These are phyloP conservation scores for Solanum hybrid DNA, from an alignment of 305 asterid species.

Conservation along the genomic window DNA sequence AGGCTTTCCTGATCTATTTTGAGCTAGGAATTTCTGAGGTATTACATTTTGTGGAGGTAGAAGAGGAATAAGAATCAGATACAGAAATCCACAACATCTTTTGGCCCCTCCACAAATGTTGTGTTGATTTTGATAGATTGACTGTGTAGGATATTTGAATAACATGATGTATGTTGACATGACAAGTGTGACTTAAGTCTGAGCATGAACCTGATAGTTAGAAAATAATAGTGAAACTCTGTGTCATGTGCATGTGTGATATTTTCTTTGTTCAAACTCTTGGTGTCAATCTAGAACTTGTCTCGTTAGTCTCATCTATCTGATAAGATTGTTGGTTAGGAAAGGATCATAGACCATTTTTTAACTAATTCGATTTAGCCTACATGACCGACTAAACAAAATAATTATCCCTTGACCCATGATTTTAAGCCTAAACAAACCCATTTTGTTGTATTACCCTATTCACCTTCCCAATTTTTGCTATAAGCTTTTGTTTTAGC, in stretches of 20 bases:
- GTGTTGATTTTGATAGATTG: neutral
- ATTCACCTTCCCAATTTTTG: neutral
- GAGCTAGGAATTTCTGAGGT: neutral
- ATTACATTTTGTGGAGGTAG: neutral
- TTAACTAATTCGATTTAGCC: too few relatives aligned
- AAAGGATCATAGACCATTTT: too few relatives aligned
- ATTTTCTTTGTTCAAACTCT: neutral
- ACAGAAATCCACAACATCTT: neutral
- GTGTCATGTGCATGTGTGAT: neutral
- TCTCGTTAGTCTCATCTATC: neutral
- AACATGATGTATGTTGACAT: neutral
- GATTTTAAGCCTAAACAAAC: neutral
- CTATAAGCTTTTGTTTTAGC: neutral
- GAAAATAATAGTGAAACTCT: neutral
- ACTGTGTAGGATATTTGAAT: neutral
- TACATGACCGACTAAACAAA: neutral
- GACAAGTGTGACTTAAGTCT: neutral
- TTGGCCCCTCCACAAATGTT: neutral
- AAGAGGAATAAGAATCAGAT: neutral
- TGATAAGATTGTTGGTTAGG: neutral
- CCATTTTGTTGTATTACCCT: neutral
- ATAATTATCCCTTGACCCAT: neutral
- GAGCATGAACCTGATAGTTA: neutral
- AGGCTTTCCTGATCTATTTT: neutral
- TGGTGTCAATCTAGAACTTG: neutral